Conservation (phyloP, 108 stramenopile genomes). For the Fistulifera pelliculosa region DNA sequence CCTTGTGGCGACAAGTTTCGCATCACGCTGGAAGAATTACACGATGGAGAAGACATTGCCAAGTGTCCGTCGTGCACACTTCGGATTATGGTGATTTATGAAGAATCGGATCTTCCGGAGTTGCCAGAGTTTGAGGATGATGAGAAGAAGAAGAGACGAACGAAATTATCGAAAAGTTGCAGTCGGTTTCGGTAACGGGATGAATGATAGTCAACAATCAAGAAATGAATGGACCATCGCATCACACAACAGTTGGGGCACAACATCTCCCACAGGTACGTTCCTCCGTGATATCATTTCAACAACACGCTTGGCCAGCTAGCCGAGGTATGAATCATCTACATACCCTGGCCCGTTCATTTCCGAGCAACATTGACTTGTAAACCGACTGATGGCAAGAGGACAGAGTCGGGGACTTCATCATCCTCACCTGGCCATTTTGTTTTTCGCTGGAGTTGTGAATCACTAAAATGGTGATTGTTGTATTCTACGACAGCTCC, state of each 20-base stretch:
- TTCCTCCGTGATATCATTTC: background rate
- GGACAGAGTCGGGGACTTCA: too few species aligned
- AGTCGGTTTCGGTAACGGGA: constrained; percentile 7
- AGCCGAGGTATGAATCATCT: constrained; percentile 14
- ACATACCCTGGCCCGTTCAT: constrained; percentile 28
- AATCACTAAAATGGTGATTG: too few species aligned
- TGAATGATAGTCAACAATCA: background rate
- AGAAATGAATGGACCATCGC: too few species aligned
- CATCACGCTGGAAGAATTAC: constrained; percentile 86
- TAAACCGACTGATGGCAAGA: too few species aligned
- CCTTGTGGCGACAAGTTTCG: constrained; percentile 94
- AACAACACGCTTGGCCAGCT: constrained; percentile 29
- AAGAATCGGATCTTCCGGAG: constrained; percentile 79
- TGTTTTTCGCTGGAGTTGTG: too few species aligned
- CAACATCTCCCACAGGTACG: too few species aligned
- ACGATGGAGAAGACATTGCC: constrained; percentile 95
- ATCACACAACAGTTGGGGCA: too few species aligned
- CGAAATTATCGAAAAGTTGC: constrained; percentile 4
- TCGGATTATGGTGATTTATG: constrained; percentile 85
- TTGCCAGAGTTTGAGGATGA: constrained; percentile 39
- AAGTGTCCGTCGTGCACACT: constrained; percentile 94
- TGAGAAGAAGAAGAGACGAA: constrained; percentile 26
- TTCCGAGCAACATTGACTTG: constrained; percentile 6
- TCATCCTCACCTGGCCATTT: too few species aligned
- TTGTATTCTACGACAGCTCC: too few species aligned